Percentiles rank a stretch among this genome's conserved stretches.
Evolutionary conservation across 257 asterid genomes (phyloP).

Genomic region (Euphrasia confusa): DNA sequence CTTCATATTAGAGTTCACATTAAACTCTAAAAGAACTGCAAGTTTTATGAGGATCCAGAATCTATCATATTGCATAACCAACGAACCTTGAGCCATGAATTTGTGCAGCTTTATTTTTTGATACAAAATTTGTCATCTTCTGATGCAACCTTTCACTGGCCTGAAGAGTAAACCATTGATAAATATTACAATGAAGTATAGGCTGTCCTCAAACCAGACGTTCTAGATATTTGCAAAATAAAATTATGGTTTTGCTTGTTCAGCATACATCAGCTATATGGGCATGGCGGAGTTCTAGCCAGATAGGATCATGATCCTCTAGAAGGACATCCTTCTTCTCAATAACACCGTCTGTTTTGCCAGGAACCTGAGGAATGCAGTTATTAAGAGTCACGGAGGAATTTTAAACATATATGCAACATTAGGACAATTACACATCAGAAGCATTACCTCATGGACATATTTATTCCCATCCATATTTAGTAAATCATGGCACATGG

Average conservation of each 20-base stretch:
- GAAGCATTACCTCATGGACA: conserved; percentile 72
- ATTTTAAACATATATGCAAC: conserved; percentile 24
- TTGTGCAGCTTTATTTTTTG: conserved; percentile 97
- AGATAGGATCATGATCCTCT: conserved; percentile 98
- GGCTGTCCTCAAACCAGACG: conserved; percentile 14
- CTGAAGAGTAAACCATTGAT: conserved; percentile 45
- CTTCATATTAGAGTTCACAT: conserved; percentile 14
- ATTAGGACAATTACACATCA: conserved; percentile 17
- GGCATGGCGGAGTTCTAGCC: conserved; percentile 98
- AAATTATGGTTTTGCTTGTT: conserved; percentile 20
- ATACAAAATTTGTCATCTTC: conserved; percentile 91
- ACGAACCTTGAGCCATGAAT: conserved; percentile 92
- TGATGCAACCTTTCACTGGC: conserved; percentile 91
- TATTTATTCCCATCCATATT: conserved; percentile 96
- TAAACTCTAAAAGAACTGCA: background rate
- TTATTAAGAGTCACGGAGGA: conserved; percentile 18
- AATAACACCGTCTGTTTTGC: conserved; percentile 70
- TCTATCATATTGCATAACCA: conserved; percentile 19
- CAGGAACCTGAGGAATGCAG: conserved; percentile 59
- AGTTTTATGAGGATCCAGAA: conserved; percentile 21
- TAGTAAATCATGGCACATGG: conserved; percentile 95
- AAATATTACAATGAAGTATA: conserved; percentile 6
- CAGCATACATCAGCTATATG: conserved; percentile 96
- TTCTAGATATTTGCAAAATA: background rate
- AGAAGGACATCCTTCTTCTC: conserved; percentile 96